These are phyloP conservation scores for Cenchrus purpureus DNA, from an alignment of 176 grass and related monocot genomes.

Conservation along the genomic window DNA sequence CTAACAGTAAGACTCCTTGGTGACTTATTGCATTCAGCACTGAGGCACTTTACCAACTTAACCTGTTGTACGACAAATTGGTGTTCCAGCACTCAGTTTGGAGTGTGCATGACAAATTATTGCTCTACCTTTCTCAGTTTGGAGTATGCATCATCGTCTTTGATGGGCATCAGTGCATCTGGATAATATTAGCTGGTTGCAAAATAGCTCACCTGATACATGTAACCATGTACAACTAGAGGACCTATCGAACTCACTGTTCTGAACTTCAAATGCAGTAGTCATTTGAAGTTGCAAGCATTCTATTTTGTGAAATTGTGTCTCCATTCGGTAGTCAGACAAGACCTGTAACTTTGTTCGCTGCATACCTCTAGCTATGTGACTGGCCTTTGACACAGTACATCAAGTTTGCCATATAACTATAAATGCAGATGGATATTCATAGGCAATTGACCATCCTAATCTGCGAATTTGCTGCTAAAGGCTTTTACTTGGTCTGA, in stretches of 20 bases:
- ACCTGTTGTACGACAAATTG: background rate
- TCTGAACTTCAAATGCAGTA: background rate
- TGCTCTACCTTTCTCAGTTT: conserved; percentile 9
- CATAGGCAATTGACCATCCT: background rate
- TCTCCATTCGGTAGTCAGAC: background rate
- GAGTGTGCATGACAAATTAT: background rate
- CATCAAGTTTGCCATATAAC: background rate
- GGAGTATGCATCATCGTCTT: background rate
- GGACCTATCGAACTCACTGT: background rate
- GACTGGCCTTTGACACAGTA: background rate
- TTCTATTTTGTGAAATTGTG: background rate
- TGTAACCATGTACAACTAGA: background rate
- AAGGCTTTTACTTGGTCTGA: background rate
- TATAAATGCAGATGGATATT: background rate
- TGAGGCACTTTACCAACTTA: background rate
- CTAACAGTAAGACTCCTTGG: background rate
- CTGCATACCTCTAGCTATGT: background rate
- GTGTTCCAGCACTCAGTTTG: background rate
- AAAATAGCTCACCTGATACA: background rate
- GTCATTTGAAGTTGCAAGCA: background rate
- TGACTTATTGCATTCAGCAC: conserved; percentile 17
- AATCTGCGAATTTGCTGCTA: background rate
- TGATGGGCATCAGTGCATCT: conserved; percentile 1
- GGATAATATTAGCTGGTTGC: background rate
- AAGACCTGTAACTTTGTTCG: background rate